These are phyloP conservation scores for Solanum neorickii DNA, from an alignment of 257 asterid genomes.

Conservation along the genomic window DNA sequence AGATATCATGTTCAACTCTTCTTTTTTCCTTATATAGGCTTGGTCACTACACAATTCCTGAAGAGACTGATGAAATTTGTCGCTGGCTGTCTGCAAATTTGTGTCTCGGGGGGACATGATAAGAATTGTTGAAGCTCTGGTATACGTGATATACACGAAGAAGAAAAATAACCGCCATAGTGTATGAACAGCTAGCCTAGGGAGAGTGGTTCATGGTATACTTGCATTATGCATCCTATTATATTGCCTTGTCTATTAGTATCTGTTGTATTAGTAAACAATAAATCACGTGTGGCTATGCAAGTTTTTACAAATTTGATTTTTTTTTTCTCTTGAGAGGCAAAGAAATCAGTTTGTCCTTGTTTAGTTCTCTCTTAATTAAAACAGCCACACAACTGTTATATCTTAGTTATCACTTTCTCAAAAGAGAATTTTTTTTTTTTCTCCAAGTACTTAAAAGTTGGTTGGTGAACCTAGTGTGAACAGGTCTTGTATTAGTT, in stretches of 20 bases:
- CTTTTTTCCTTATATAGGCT: slow-evolving; percentile 25
- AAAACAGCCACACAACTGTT: not conserved
- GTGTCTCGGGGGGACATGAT: slow-evolving; percentile 43
- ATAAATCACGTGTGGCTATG: not conserved
- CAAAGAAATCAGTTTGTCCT: not conserved
- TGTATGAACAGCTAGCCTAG: not conserved
- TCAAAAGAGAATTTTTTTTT: not conserved
- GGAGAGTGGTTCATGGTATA: not conserved
- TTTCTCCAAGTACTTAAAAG: not conserved
- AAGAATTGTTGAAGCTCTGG: not conserved
- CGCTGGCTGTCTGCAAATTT: slow-evolving; percentile 40
- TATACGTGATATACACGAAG: not conserved
- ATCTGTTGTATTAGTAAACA: not conserved
- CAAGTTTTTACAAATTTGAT: not conserved
- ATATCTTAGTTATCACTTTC: not conserved
- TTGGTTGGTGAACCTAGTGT: not conserved
- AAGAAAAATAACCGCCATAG: not conserved
- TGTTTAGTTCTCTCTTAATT: not conserved
- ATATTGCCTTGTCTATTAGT: not conserved
- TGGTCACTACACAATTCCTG: slow-evolving; percentile 68
- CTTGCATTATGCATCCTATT: not conserved
- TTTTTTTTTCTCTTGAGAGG: not conserved
- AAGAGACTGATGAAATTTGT: slow-evolving; percentile 57
- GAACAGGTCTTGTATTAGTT: not conserved
- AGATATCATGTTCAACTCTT: not conserved